Conservation (phyloP, 2,329 filamentous ascomycete species). For the Lasiodiplodia sp. region DNA sequence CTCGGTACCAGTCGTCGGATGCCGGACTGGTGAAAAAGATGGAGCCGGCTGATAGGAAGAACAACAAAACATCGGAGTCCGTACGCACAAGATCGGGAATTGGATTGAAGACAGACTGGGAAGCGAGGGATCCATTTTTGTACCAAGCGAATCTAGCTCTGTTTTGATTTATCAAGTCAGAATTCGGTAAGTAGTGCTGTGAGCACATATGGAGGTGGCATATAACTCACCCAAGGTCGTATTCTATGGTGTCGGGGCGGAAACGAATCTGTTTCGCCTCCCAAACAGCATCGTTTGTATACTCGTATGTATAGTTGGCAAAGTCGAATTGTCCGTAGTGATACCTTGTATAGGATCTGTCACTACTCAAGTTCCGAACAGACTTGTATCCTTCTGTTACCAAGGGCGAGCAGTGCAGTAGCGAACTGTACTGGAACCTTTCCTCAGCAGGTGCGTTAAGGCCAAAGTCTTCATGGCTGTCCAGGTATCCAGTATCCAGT, state of each 20-base stretch:
- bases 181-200: background rate
- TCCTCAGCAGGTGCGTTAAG: background rate
- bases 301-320: background rate
- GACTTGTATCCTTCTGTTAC: background rate
- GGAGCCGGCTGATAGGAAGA: background rate
- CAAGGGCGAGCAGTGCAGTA: background rate
- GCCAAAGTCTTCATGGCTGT: background rate
- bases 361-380: background rate
- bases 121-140: background rate
- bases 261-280: background rate
- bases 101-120: background rate
- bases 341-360: background rate
- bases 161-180: background rate
- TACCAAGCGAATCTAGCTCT: background rate
- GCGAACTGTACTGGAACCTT: background rate
- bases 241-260: background rate
- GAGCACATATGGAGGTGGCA: background rate
- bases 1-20: background rate
- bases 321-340: background rate
- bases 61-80: background rate
- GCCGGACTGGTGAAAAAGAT: background rate
- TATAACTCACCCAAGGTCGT: background rate
- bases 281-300: background rate
- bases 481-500: background rate
- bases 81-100: background rate